Evolutionary conservation across 768 basidiomycete genomes (phyloP), one percentile per base, ranked within the genome.

Genomic region (Mycena capillaripes): DNA sequence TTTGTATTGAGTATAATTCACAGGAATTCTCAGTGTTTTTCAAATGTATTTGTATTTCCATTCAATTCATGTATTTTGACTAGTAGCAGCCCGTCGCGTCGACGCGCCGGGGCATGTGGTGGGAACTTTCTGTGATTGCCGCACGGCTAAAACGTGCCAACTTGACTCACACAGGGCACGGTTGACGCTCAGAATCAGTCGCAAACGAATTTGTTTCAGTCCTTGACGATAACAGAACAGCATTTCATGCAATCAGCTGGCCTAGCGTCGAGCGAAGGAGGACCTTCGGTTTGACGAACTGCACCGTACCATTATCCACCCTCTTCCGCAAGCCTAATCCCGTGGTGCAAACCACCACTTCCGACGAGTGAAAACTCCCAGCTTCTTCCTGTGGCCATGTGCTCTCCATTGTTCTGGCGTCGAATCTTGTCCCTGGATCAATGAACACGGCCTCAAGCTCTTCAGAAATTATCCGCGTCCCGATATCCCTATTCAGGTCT

Each of bases 1-100:
- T 56, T 71, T 66, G 59, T 83, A 75, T 76, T 61, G 67, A 68
- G 7, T 11, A 27, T 16, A 6, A 19, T 23, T 58, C 36, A 44
- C 17, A 23, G 8, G n/a, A 12, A 16, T 52, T 52, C 23, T 29
- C 5, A 29, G 29, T 36, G 6, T 36, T 12, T 12, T 6, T 12
- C 12, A 57, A 34, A 36, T 57, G 21, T 61, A 30, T 7, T 17
- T n/a, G n/a, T n/a, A n/a, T n/a, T n/a, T n/a, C n/a, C n/a, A n/a
- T n/a, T n/a, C n/a, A n/a, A n/a, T n/a, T n/a, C n/a, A n/a, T n/a
- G n/a, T n/a, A n/a, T n/a, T n/a, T n/a, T n/a, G n/a, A n/a, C n/a
- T n/a, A n/a, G n/a, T n/a, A n/a, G n/a, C n/a, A n/a, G n/a, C n/a
- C n/a, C n/a, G n/a, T n/a, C 34, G 34, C 34, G 34, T 36, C 34